A percentile compares a stretch with the other conserved stretches of the same genome.
These are phyloP conservation scores for Leishmania mexicana DNA, from an alignment of 208 protist genomes.

Conservation along the genomic window DNA sequence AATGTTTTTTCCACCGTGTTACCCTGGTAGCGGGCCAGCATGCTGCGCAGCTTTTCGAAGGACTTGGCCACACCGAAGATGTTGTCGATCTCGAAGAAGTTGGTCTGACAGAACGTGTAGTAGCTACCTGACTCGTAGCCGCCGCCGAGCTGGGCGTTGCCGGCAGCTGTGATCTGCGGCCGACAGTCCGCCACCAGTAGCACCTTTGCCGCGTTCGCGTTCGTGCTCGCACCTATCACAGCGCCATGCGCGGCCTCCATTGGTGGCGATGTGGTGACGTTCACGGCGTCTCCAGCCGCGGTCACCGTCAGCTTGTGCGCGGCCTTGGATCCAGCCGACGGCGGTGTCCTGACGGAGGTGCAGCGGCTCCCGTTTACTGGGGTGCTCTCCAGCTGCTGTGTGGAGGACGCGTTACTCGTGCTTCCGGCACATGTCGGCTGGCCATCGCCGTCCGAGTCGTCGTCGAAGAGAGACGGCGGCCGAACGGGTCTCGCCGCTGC, in stretches of 20 bases:
- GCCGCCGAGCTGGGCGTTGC: slow-evolving; percentile 72
- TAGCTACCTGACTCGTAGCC: slow-evolving; percentile 79
- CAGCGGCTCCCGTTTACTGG: neutral
- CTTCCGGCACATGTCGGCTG: neutral
- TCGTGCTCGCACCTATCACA: neutral
- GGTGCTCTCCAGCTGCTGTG: neutral
- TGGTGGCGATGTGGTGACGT: neutral
- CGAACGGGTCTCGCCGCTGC: slow-evolving; percentile 9
- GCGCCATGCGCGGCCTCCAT: slow-evolving; percentile 1
- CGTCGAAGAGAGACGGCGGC: slow-evolving; percentile 38
- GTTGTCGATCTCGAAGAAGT: slow-evolving; percentile 92
- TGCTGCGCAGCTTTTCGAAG: slow-evolving; percentile 67
- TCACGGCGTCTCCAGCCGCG: neutral
- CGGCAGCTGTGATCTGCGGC: slow-evolving; percentile 58
- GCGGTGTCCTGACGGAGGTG: neutral
- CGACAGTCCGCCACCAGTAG: slow-evolving; percentile 84
- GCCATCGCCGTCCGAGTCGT: slow-evolving; percentile 16
- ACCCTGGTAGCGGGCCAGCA: slow-evolving; percentile 58
- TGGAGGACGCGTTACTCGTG: neutral
- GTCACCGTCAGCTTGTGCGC: neutral
- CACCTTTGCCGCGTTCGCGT: slow-evolving; percentile 16
- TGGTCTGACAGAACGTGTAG: slow-evolving; percentile 75
- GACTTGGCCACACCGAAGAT: slow-evolving; percentile 76
- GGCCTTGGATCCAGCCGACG: neutral
- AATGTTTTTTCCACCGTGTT: slow-evolving; percentile 55